A percentile compares a stretch with the other conserved stretches of the same genome.
Conservation (phyloP, 768 basidiomycete species). For the Trametes villosa region DNA sequence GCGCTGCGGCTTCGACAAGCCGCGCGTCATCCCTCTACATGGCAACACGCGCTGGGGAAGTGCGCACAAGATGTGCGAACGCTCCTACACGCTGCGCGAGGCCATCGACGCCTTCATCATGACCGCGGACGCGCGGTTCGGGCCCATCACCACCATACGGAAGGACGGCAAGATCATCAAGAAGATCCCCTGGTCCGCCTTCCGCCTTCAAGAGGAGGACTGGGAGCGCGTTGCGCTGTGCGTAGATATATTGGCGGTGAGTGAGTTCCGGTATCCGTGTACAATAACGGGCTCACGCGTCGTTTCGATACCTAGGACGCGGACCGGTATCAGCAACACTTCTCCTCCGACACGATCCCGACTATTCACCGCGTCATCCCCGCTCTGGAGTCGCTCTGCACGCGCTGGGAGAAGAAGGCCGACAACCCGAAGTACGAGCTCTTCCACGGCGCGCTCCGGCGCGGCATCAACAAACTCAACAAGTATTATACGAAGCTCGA, state of each 20-base stretch:
- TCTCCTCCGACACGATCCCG: conserved; percentile 31
- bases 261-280: neutral
- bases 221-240: neutral
- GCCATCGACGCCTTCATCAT: neutral
- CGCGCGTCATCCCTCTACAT: neutral
- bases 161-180: conserved; percentile 35
- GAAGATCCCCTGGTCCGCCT: neutral
- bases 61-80: neutral
- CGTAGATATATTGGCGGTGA: neutral
- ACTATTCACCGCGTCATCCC: conserved; percentile 36
- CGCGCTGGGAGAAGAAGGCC: conserved; percentile 34
- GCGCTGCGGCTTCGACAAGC: neutral
- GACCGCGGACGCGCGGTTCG: conserved; percentile 18
- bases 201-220: neutral
- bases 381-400: conserved; percentile 33
- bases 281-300: too few species aligned
- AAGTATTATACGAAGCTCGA: neutral
- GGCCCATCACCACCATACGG: conserved; percentile 33
- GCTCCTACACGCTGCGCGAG: neutral
- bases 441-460: conserved; percentile 17
- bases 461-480: neutral
- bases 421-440: conserved; percentile 6
- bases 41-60: neutral
- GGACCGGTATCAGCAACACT: conserved; percentile 6
- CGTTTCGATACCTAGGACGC: too few species aligned